Evolutionary conservation across 768 basidiomycete genomes (phyloP), one percentile per base, ranked within the genome.

Genomic region (Boletus tomentosulus): DNA sequence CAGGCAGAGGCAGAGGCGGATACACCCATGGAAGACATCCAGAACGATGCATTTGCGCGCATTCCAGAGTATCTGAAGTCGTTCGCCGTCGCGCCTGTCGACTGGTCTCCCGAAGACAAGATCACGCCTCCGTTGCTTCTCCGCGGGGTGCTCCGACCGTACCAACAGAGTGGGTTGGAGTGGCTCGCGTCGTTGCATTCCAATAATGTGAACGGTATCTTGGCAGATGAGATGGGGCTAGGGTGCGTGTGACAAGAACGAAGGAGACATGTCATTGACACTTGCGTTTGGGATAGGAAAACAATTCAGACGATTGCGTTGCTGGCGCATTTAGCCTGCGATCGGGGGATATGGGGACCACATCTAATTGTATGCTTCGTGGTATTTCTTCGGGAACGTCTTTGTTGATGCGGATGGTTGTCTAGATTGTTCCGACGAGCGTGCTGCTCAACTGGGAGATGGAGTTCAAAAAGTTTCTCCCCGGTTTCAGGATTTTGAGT

Each of bases 281-380:
- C 24, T 49, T 46, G 5, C 6, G 48, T 30, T 33, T 37, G 61
- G 15, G 0, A 47, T 62, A 98, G 92, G 47, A 92, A 92, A 76
- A 98, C 97, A 0, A 91, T 99, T 31, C 97, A 99, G 71, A 96
- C 96, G 1, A 98, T 99, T 46, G 80, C 96, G 1, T 78, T 98
- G 35, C 74, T 99, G 4, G 96, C 96, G 2, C 92, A 98, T 73
- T 78, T 99, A 11, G 89, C 93, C 42, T 92, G 89, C 62, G 88
- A 93, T 59, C 78, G 88, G 51, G 90, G 92, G 15, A 90, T 97
- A 58, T 90, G 89, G 89, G 90, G 93, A 6, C 92, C 92, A 0
- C 92, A 97, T 75, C 78, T 98, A 7, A 88, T 99, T 61, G 83
- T 84, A 65, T 57, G 82, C 59, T 6, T 8, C 12, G 7, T 49